phyloP scores from a whole-genome alignment of 2,329 filamentous ascomycete species.

The Talaromyces sp. region DNA sequence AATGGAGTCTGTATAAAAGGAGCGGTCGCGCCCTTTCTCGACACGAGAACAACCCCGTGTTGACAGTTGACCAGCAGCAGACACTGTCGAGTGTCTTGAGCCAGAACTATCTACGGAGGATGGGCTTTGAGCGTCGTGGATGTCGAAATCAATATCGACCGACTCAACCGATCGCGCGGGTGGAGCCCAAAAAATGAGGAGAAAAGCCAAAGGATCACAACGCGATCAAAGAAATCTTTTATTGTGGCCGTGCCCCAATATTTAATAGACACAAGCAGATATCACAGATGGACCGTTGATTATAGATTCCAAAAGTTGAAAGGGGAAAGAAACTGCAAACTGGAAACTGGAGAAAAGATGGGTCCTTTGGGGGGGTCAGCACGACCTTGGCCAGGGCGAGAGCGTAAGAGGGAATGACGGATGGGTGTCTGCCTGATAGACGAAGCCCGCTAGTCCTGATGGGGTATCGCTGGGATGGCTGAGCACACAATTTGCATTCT shows the following conservation, averaged over 20 bases:
- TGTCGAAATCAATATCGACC: background rate
- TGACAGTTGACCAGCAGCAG: background rate
- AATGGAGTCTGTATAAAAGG: slow-evolving; percentile 7
- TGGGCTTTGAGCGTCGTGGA: background rate
- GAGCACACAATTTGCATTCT: slow-evolving; percentile 13
- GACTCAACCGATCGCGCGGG: background rate
- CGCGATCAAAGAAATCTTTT: background rate
- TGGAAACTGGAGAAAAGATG: slow-evolving; percentile 14
- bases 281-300: background rate
- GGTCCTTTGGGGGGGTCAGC: slow-evolving; percentile 5
- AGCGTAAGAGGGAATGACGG: slow-evolving; percentile 26
- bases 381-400: background rate
- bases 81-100: background rate
- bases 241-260: background rate
- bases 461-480: slow-evolving; percentile 26
- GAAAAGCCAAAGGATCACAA: background rate
- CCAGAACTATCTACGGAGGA: background rate
- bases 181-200: background rate
- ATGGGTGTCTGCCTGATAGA: slow-evolving; percentile 45
- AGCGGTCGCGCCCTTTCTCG: slow-evolving; percentile 1
- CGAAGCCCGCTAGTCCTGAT: slow-evolving; percentile 29
- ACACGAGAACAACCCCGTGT: background rate
- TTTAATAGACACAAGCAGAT: background rate
- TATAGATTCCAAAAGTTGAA: background rate
- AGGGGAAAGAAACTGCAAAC: slow-evolving; percentile 14